Evolutionary conservation across 768 basidiomycete species (phyloP), one percentile per base, ranked within the genome.

Genomic region (Termitomyces sp.): DNA sequence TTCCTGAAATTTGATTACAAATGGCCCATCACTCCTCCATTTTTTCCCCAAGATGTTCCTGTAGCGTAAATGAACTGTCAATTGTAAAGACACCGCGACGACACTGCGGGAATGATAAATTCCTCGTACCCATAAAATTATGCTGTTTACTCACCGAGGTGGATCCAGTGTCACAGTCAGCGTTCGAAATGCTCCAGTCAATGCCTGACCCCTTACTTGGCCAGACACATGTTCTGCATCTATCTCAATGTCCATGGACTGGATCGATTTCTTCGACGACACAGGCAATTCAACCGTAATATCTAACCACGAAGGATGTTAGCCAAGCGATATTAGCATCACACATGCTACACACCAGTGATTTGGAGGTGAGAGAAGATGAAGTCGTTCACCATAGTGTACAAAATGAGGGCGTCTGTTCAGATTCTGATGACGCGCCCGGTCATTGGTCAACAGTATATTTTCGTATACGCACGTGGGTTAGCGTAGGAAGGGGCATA

Each of bases 231-330:
- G 47, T 10, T 40, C 58, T 0, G 36, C 40, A 47, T 65, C 60
- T 15, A 65, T 47, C 29, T 43, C 14, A 37, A 65, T 34, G 43
- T 65, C 64, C 2, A 62, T 29, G 32, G 64, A 61, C 29, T 65
- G 57, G 0, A 65, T 51, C 50, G 34, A 59, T 62, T 65, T 65
- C 37, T 46, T 62, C 12, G 64, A 62, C 10, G 25, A 54, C 5
- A 42, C 17, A 8, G 60, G 45, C 9, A 65, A 36, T 53, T 62
- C 60, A 40, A 62, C 50, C 0, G 57, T 59, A 29, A 65, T 42
- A 29, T 62, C 64, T 65, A 12, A 31, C 15, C n/a, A 45, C 7
- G 20, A 34, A 6, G 43, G 17, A 46, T 54, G 46, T 42, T 32
- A 25, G 50, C 20, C 9, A 17, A 8, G 36, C 36, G n/a, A 20